phyloP scores from a whole-genome alignment of 306 rosid species.

The Canavalia gladiata region DNA sequence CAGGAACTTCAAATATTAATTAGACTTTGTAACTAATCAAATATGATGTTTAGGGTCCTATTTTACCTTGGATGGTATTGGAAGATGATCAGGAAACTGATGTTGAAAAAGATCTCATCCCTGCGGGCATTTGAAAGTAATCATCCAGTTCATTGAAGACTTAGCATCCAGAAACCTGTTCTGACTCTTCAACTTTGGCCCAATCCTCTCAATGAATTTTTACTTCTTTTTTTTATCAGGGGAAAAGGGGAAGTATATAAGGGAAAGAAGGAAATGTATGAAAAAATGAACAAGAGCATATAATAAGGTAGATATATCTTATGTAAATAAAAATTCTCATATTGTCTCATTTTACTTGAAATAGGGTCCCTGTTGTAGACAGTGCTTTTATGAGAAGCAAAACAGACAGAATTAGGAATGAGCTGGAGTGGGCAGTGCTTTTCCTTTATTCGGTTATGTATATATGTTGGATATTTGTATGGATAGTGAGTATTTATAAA shows the following conservation, averaged over 20 bases:
- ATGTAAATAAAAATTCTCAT: constrained; percentile 18
- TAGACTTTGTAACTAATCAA: constrained; percentile 1
- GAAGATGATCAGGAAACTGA: constrained; percentile 58
- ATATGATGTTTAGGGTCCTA: constrained; percentile 71
- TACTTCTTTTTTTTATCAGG: not conserved
- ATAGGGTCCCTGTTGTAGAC: not conserved
- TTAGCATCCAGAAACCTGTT: constrained; percentile 4
- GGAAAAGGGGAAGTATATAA: not conserved
- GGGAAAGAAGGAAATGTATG: constrained; percentile 11
- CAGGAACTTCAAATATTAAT: not conserved
- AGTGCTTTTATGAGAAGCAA: not conserved
- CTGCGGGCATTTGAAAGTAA: constrained; percentile 56
- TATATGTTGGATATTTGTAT: too few species aligned
- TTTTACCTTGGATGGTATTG: constrained; percentile 75
- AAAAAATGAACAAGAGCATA: not conserved
- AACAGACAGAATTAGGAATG: not conserved
- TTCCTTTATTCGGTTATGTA: too few species aligned
- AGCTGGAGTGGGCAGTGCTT: too few species aligned
- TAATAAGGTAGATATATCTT: not conserved
- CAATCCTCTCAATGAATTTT: not conserved
- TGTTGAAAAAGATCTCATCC: constrained; percentile 50
- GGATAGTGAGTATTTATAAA: too few species aligned
- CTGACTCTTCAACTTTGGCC: not conserved
- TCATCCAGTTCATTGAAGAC: constrained; percentile 41
- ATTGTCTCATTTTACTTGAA: not conserved